Conservation (phyloP, 1,284 basidiomycete genomes). For the Psilocybe mexicana region DNA sequence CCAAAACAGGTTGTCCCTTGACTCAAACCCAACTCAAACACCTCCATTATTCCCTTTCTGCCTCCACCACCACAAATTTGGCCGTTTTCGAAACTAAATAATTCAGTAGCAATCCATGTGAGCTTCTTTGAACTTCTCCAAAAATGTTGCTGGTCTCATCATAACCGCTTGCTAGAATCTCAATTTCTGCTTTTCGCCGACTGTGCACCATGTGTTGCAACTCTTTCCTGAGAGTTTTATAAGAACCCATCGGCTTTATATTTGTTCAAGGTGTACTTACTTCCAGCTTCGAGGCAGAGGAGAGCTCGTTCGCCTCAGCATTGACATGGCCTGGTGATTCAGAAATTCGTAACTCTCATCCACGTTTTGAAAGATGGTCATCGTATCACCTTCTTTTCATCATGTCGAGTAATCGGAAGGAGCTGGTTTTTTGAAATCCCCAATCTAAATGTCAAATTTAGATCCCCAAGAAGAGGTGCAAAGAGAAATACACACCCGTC, state of each 20-base stretch:
- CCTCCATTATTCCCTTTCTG: not conserved
- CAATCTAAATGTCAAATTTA: slow-evolving; percentile 41
- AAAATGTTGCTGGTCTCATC: not conserved
- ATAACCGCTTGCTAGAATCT: slow-evolving; percentile 55
- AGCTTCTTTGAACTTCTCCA: not conserved
- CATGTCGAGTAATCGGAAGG: slow-evolving; percentile 69
- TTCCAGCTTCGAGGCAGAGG: slow-evolving; percentile 68
- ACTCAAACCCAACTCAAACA: no score
- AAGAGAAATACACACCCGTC: slow-evolving; percentile 42
- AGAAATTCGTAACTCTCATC: slow-evolving; percentile 1
- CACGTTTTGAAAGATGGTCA: slow-evolving; percentile 6
- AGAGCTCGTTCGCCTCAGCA: slow-evolving; percentile 52
- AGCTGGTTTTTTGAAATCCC: slow-evolving; percentile 61
- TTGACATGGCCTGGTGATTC: slow-evolving; percentile 56
- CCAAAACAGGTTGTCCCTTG: not conserved
- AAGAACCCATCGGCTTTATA: not conserved
- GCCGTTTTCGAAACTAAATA: slow-evolving; percentile 28
- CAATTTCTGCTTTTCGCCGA: slow-evolving; percentile 87
- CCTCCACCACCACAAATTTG: slow-evolving; percentile 8
- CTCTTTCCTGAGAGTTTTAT: slow-evolving; percentile 56
- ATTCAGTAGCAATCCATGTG: slow-evolving; percentile 22
- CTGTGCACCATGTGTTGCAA: slow-evolving; percentile 76
- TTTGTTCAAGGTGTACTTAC: slow-evolving; percentile 42
- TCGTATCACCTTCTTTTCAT: slow-evolving; percentile 66
- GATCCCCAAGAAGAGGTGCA: not conserved